These are phyloP conservation scores for Parietaria judaica DNA, from an alignment of 306 rosid species.

Conservation along the genomic window DNA sequence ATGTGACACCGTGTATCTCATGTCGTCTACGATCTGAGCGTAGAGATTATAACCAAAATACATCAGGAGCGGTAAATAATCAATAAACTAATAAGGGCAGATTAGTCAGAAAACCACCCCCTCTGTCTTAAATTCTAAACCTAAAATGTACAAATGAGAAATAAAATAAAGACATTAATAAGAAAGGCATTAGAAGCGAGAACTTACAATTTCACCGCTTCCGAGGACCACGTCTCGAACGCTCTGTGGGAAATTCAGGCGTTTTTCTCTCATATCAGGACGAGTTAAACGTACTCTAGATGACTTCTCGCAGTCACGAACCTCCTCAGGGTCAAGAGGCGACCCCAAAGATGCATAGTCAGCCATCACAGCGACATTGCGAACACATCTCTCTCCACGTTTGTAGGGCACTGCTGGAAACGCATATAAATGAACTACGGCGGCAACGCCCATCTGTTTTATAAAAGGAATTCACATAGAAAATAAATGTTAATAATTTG, in stretches of 20 bases:
- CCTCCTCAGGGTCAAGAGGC: conserved; percentile 92
- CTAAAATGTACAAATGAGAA: neutral
- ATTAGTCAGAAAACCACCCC: too few species aligned
- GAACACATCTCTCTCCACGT: conserved; percentile 96
- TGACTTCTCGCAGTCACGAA: conserved; percentile 71
- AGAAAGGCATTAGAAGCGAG: conserved; percentile 12
- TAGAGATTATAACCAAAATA: conserved; percentile 19
- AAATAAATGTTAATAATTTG: conserved; percentile 2
- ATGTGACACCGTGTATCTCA: conserved; percentile 89
- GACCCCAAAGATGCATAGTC: conserved; percentile 85
- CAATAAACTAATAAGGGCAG: too few species aligned
- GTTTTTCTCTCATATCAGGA: conserved; percentile 56
- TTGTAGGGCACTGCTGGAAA: conserved; percentile 94
- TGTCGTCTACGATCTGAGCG: conserved; percentile 91
- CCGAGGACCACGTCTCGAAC: conserved; percentile 92
- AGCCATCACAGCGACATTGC: conserved; percentile 83
- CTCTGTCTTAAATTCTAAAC: too few species aligned
- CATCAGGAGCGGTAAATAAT: neutral
- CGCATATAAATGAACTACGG: conserved; percentile 86
- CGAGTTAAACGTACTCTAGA: conserved; percentile 48
- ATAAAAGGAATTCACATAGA: conserved; percentile 20
- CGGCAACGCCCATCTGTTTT: conserved; percentile 94
- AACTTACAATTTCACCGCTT: conserved; percentile 91
- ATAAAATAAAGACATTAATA: neutral
- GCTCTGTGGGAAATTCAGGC: conserved; percentile 68